Percentiles rank a stretch among this genome's conserved stretches.
These are phyloP conservation scores for Tilletia walkeri DNA, from an alignment of 1,284 basidiomycete genomes.

Conservation along the genomic window DNA sequence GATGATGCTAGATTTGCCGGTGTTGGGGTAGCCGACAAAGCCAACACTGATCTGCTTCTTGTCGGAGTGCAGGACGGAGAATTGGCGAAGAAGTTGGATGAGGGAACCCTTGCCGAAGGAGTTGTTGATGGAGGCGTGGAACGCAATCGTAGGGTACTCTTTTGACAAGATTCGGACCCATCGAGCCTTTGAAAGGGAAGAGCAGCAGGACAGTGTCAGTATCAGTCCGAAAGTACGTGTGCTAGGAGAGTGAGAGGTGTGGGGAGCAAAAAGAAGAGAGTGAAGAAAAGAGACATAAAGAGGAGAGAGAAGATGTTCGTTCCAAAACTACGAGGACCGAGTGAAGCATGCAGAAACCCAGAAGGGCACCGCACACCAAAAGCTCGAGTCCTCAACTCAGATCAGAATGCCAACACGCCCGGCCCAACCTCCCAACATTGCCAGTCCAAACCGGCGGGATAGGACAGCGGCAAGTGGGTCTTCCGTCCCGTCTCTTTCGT, in stretches of 20 bases:
- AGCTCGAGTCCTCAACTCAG: slow-evolving; percentile 44
- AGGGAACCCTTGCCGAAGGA: slow-evolving; percentile 98
- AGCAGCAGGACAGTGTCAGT: slow-evolving; percentile 12
- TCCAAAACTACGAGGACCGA: slow-evolving; percentile 48
- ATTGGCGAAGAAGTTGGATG: slow-evolving; percentile 94
- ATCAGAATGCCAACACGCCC: slow-evolving; percentile 41
- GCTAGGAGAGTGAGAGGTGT: too few species aligned
- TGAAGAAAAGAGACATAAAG: slow-evolving; percentile 20
- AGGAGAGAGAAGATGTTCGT: slow-evolving; percentile 34
- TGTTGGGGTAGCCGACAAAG: slow-evolving; percentile 97
- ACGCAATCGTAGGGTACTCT: slow-evolving; percentile 90
- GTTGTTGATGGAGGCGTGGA: slow-evolving; percentile 98
- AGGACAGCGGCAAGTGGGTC: slow-evolving; percentile 28
- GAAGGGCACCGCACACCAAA: neutral
- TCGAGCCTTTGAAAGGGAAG: slow-evolving; percentile 67
- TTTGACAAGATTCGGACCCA: slow-evolving; percentile 95
- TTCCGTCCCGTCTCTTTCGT: slow-evolving; percentile 25
- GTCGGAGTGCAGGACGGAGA: slow-evolving; percentile 93
- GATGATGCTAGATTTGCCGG: slow-evolving; percentile 95
- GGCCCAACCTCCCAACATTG: slow-evolving; percentile 38
- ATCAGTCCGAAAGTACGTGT: neutral
- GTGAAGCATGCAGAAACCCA: slow-evolving; percentile 13
- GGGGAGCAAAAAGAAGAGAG: slow-evolving; percentile 3
- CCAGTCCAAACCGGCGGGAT: slow-evolving; percentile 56
- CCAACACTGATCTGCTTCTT: slow-evolving; percentile 99